Evolutionary conservation across 2,329 filamentous ascomycete species (phyloP).

Genomic region (Cladosporium sp.): DNA sequence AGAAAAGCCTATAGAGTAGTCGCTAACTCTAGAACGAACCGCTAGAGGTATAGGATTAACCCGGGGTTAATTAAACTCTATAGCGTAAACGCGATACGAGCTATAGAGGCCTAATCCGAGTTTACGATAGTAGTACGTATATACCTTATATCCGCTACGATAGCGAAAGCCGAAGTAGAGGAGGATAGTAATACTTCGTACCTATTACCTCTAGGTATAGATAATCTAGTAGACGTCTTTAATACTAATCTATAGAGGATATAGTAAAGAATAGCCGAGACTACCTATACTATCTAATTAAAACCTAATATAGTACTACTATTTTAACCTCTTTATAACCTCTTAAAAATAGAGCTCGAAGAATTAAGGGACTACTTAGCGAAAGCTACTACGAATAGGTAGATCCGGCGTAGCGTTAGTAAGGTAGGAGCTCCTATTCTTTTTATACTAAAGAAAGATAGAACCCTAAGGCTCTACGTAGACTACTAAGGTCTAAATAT

Average conservation of each 20-base stretch:
- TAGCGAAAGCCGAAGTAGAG: too few species aligned
- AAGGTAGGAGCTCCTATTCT: conserved; percentile 14
- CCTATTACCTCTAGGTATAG: background rate
- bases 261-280: background rate
- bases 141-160: too few species aligned
- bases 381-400: background rate
- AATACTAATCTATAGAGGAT: background rate
- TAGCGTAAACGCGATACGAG: background rate
- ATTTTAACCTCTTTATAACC: background rate
- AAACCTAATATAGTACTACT: background rate
- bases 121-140: too few species aligned
- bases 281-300: background rate
- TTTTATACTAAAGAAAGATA: conserved; percentile 19
- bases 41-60: background rate
- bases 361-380: background rate
- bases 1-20: background rate
- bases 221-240: background rate
- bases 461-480: conserved; percentile 23
- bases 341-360: background rate
- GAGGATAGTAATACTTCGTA: too few species aligned
- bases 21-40: background rate
- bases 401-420: conserved; percentile 11
- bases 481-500: conserved; percentile 31
- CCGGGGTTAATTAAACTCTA: background rate
- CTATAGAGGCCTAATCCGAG: too few species aligned